Evolutionary conservation across 1,284 basidiomycete genomes (phyloP), one percentile per base, ranked within the genome.

Genomic region (Ustilago hordei): DNA sequence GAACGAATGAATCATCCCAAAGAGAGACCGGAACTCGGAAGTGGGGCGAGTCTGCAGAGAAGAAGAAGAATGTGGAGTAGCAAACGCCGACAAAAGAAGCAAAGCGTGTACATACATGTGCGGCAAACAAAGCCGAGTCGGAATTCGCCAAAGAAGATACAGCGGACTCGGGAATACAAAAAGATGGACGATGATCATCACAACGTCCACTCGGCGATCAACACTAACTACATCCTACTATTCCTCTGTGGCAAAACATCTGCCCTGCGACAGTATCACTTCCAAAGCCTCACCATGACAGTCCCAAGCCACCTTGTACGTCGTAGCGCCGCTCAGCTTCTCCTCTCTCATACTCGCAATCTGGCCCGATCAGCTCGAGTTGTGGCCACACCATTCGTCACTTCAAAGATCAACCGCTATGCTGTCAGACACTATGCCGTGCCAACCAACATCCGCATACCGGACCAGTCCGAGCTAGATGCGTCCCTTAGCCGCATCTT

Each of bases 401-500:
- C 35, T 54, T 7, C 41, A 4, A 23, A 8, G 2, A n/a, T 48
- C 31, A 32, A 19, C 28, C 39, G 9, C 36, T 5, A 39, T 38
- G 31, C 32, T 19, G n/a, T 55, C 19, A 17, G 72, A 55, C 45
- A 45, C 28, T 67, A 60, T 35, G 73, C 73, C 3, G 53, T 61
- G 19, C 56, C 64, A 13, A 55, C 64, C 36, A 60, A 57, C 43
- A 64, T 70, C 17, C 43, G 39, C 17, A 34, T 58, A 1, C 73
- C 64, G 5, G 58, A 75, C 28, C 54, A 55, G 6, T 39, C 60
- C 13, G 73, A 75, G 41, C 56, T 75, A 0, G 55, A 71, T 11
- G 56, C 69, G 5, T 60, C 73, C 3, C 47, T 75, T 23, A 38
- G 48, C 12, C 64, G 73, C 5, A 75, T 75, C 43, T 43, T 70